Evolutionary conservation across 1,139 yeast species (phyloP).

Genomic region (Candida tropicalis): DNA sequence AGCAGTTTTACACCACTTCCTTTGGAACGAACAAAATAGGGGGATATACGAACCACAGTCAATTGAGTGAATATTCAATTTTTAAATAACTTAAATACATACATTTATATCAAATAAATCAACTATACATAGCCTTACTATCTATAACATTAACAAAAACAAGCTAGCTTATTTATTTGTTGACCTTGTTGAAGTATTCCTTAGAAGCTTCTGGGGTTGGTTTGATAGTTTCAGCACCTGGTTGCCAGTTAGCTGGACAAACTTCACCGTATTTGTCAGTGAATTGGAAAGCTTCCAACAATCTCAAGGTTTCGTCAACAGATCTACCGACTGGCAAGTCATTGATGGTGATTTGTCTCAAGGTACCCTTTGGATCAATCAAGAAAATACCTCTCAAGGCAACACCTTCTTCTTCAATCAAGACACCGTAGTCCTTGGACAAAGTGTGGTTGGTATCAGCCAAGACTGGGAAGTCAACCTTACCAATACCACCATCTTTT

Average conservation of each 20-base stretch:
- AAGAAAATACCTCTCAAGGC: constrained; percentile 97
- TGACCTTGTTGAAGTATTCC: constrained; percentile 73
- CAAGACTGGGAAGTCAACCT: constrained; percentile 87
- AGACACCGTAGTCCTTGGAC: constrained; percentile 95
- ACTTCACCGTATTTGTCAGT: constrained; percentile 98
- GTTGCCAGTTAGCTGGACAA: constrained; percentile 99
- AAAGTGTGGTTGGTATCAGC: constrained; percentile 97
- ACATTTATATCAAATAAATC: too few species aligned
- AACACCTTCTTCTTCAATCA: constrained; percentile 92
- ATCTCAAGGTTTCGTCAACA: constrained; percentile 96
- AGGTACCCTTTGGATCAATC: constrained; percentile 92
- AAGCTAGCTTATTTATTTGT: constrained; percentile 23
- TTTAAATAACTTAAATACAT: too few species aligned
- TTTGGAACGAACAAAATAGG: not conserved
- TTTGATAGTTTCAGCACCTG: constrained; percentile 94
- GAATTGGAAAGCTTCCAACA: constrained; percentile 98
- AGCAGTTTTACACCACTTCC: not conserved
- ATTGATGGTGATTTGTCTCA: constrained; percentile 96
- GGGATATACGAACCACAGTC: not conserved
- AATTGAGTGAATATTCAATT: too few species aligned
- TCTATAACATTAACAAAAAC: constrained; percentile 6
- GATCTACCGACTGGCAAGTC: constrained; percentile 99
- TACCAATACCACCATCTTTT: constrained; percentile 98
- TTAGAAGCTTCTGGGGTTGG: constrained; percentile 82
- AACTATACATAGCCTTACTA: not conserved